Conservation (phyloP, 768 basidiomycete genomes). For the Pisolithus albus region DNA sequence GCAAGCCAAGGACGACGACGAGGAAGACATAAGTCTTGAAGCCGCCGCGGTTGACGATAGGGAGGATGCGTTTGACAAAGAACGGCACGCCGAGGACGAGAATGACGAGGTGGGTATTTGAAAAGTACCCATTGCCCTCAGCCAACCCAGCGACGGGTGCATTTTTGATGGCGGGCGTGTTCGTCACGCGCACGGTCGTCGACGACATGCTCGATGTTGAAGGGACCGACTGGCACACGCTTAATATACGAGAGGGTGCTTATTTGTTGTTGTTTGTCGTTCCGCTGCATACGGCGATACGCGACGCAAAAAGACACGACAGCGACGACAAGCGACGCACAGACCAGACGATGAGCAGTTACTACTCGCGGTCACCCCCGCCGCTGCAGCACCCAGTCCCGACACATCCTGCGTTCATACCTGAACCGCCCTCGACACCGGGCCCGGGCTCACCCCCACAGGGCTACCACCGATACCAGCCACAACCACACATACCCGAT, state of each 20-base stretch:
- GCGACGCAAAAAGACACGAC: not conserved
- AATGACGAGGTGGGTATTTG: constrained; percentile 70
- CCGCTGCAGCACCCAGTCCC: constrained; percentile 85
- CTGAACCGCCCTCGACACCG: constrained; percentile 70
- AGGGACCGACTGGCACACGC: constrained; percentile 12
- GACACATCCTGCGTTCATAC: constrained; percentile 81
- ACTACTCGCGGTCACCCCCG: constrained; percentile 56
- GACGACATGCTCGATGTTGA: constrained; percentile 30
- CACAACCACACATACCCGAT: constrained; percentile 31
- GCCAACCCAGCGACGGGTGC: constrained; percentile 75
- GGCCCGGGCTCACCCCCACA: constrained; percentile 46
- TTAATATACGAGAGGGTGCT: constrained; percentile 13
- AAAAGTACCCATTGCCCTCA: constrained; percentile 83
- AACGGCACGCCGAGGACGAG: constrained; percentile 78
- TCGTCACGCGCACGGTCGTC: constrained; percentile 53
- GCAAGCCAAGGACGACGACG: constrained; percentile 64
- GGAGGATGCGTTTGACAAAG: constrained; percentile 73
- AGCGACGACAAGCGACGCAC: not conserved
- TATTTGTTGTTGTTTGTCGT: constrained; percentile 3
- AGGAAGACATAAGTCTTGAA: constrained; percentile 84
- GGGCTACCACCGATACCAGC: constrained; percentile 32
- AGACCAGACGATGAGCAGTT: constrained; percentile 19
- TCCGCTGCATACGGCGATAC: not conserved
- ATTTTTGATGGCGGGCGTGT: constrained; percentile 74
- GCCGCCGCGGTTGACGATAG: constrained; percentile 77